phyloP scores from a whole-genome alignment of 169 alveolate genomes.

The Plasmodium adleri region DNA sequence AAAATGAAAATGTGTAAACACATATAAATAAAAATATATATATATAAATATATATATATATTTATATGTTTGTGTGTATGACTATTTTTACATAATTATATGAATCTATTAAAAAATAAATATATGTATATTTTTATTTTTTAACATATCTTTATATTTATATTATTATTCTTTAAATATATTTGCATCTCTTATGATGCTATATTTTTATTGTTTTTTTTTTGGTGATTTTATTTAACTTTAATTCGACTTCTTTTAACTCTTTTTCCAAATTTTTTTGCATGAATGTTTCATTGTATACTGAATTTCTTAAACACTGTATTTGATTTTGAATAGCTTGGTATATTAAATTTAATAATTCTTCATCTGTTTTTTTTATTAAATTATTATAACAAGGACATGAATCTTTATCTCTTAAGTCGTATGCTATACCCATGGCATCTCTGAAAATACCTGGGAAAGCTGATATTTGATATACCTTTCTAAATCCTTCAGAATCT shows the following conservation, averaged over 20 bases:
- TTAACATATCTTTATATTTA: neutral
- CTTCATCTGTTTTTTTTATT: conserved; percentile 76
- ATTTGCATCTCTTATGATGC: neutral
- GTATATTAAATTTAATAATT: conserved; percentile 77
- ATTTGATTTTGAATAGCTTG: conserved; percentile 83
- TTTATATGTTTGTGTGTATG: neutral
- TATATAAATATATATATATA: neutral
- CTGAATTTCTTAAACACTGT: conserved; percentile 45
- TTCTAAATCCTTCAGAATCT: conserved; percentile 89
- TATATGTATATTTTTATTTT: neutral
- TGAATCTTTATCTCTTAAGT: conserved; percentile 92
- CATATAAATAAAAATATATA: neutral
- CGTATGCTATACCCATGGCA: conserved; percentile 91
- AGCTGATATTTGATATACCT: conserved; percentile 91
- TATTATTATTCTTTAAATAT: neutral
- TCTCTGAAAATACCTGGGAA: conserved; percentile 92
- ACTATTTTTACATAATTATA: neutral
- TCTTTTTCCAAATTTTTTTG: conserved; percentile 51
- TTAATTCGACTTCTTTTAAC: conserved; percentile 43
- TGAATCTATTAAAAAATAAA: neutral
- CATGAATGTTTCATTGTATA: conserved; percentile 28
- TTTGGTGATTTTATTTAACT: conserved; percentile 36
- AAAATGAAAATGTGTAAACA: neutral
- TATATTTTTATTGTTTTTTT: conserved; percentile 3
- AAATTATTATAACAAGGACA: conserved; percentile 91